These are phyloP conservation scores for Datisca glomerata DNA, from an alignment of 306 rosid genomes.

Conservation along the genomic window DNA sequence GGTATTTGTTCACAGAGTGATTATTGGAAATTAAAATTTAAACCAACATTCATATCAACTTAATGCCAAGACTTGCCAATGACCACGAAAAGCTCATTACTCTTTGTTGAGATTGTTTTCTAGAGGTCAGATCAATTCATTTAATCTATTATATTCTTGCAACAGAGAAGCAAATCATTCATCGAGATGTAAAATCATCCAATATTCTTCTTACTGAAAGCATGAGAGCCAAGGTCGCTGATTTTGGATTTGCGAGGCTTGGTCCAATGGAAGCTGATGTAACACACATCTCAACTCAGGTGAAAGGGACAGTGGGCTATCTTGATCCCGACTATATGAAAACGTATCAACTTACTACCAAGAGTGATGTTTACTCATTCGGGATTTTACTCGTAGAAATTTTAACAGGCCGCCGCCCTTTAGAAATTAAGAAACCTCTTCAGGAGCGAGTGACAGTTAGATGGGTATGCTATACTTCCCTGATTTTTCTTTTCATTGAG, in stretches of 20 bases:
- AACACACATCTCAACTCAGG: slow-evolving; percentile 94
- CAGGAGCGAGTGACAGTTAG: slow-evolving; percentile 80
- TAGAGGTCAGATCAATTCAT: no score
- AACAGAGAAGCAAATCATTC: slow-evolving; percentile 88
- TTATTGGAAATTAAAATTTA: no score
- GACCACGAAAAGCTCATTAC: no score
- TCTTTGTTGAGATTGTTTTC: no score
- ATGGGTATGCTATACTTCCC: slow-evolving; percentile 60
- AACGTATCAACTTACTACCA: slow-evolving; percentile 85
- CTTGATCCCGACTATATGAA: slow-evolving; percentile 97
- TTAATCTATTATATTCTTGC: no score
- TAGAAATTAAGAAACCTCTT: slow-evolving; percentile 53
- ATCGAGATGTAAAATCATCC: slow-evolving; percentile 92
- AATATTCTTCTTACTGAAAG: slow-evolving; percentile 94
- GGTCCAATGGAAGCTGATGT: slow-evolving; percentile 61
- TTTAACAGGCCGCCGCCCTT: slow-evolving; percentile 80
- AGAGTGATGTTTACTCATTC: slow-evolving; percentile 94
- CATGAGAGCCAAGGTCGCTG: slow-evolving; percentile 98
- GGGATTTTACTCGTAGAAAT: slow-evolving; percentile 87
- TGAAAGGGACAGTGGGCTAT: slow-evolving; percentile 99
- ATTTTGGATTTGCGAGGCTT: slow-evolving; percentile 93
- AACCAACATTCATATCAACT: no score
- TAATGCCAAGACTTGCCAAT: no score
- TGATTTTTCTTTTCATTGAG: no score
- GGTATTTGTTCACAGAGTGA: no score